A percentile compares a stretch with the other conserved stretches of the same genome.
phyloP scores from a whole-genome alignment of 169 alveolate genomes.

The Plasmodium gaboni region DNA sequence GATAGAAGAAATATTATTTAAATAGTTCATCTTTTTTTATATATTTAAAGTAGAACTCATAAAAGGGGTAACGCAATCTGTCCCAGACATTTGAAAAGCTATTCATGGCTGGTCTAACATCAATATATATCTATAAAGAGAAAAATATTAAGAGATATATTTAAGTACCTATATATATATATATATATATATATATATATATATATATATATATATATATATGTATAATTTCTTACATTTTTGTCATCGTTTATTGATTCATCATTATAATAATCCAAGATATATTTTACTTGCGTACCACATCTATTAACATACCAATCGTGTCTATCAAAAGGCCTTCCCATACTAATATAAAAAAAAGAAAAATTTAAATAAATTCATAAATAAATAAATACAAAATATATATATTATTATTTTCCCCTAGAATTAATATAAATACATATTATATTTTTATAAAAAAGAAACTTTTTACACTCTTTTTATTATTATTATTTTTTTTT shows the following conservation, averaged over 20 bases:
- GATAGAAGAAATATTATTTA: slow-evolving; percentile 13
- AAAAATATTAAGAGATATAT: background rate
- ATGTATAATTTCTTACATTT: slow-evolving; percentile 34
- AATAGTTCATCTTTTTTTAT: slow-evolving; percentile 40
- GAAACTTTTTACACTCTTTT: no score
- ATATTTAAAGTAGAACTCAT: slow-evolving; percentile 56
- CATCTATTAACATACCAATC: slow-evolving; percentile 90
- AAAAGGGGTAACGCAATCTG: slow-evolving; percentile 76
- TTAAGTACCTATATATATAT: background rate
- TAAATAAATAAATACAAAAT: background rate
- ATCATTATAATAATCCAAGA: slow-evolving; percentile 90
- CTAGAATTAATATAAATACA: no score
- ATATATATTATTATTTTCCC: background rate
- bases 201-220: slow-evolving; percentile 19
- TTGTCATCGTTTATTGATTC: slow-evolving; percentile 81
- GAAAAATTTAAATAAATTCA: background rate
- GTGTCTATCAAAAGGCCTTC: slow-evolving; percentile 89
- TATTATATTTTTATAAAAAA: no score
- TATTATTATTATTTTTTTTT: background rate
- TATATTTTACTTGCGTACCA: slow-evolving; percentile 86
- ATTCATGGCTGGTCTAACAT: slow-evolving; percentile 87
- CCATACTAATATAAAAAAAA: slow-evolving; percentile 71
- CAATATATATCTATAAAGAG: slow-evolving; percentile 80
- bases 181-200: slow-evolving; percentile 7
- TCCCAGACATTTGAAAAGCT: slow-evolving; percentile 82